phyloP scores from a whole-genome alignment of 805 yeast species.

The Sporopachydermia quercuum region DNA sequence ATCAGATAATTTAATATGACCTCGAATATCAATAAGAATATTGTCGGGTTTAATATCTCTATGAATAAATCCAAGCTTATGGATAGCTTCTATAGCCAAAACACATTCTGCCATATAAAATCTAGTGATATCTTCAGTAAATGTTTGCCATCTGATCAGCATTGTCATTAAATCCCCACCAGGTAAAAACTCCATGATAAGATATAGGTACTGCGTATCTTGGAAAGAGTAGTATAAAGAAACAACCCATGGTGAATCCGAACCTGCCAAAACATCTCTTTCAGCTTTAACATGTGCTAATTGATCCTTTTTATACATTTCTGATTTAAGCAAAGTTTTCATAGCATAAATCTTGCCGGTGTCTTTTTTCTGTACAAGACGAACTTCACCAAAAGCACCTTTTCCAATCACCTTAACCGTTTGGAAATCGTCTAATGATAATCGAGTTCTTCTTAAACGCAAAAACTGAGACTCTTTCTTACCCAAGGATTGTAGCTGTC shows the following conservation, averaged over 20 bases:
- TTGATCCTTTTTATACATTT: slow-evolving; percentile 91
- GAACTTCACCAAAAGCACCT: slow-evolving; percentile 96
- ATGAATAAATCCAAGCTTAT: slow-evolving; percentile 86
- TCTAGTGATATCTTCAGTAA: slow-evolving; percentile 77
- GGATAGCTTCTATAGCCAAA: slow-evolving; percentile 86
- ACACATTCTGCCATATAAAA: slow-evolving; percentile 96
- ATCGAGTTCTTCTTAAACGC: slow-evolving; percentile 70
- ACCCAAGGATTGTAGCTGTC: slow-evolving; percentile 74
- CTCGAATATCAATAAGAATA: slow-evolving; percentile 67
- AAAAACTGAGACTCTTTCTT: slow-evolving; percentile 78
- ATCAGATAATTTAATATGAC: slow-evolving; percentile 56
- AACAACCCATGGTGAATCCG: slow-evolving; percentile 83
- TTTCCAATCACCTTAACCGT: slow-evolving; percentile 89
- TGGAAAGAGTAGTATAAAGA: slow-evolving; percentile 72
- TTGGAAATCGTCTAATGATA: slow-evolving; percentile 68
- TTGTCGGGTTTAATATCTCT: slow-evolving; percentile 97
- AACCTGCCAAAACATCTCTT: slow-evolving; percentile 85
- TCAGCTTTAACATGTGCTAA: slow-evolving; percentile 92
- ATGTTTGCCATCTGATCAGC: slow-evolving; percentile 88
- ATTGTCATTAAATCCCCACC: slow-evolving; percentile 90
- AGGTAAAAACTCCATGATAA: slow-evolving; percentile 72
- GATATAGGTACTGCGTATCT: slow-evolving; percentile 56
- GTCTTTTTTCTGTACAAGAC: slow-evolving; percentile 85
- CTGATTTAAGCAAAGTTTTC: slow-evolving; percentile 82
- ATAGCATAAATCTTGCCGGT: slow-evolving; percentile 87